Base-by-base conservation (phyloP, 345 rosid species). In the Arabidopsis arenosa region DNA sequence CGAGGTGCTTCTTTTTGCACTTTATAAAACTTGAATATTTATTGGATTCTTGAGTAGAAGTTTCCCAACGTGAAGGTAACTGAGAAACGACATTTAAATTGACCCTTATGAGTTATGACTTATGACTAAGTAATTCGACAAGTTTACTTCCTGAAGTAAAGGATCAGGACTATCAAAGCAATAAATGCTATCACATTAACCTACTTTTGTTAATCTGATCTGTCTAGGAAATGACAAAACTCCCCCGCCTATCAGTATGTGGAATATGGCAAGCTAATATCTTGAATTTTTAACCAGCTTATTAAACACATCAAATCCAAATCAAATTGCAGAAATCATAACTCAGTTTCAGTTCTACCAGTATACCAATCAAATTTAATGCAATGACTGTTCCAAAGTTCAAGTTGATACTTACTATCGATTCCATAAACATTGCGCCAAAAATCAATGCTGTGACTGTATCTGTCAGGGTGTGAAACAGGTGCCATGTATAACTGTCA, bases 361-460 rank as follows among this genome's bases (percentile, higher is more conserved):
- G n/a, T 39, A 57, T n/a, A 49, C 40, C 45, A 69, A 41, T 72
- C 21, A 49, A 58, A 21, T 15, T 9, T 44, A 41, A 66, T 1
- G 18, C 10, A 63, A 36, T 32, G 32, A 37, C n/a, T 65, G 14
- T 35, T 63, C 33, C 43, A 66, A 26, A 15, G 63, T 18, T 58
- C 32, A 71, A 47, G 62, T 78, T 43, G 60, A 72, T 66, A 86
- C 99, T 90, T 83, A 95, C 99, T 95, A 81, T 95, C 90, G 80
- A 95, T 95, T 78, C 99, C 99, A 77, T 95, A 95, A 64, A 95
- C 90, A 79, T 87, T 89, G 79, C 89, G 96, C 99, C 99, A 95
- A 84, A 95, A 95, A 55, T 90, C 99, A 74, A 95, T 86, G 86
- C 97, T 92, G 74, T 88, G 87, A 65, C 79, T 79, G 82, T 95